Conservation (phyloP, 768 basidiomycete genomes). For the Lactarius trivialis region DNA sequence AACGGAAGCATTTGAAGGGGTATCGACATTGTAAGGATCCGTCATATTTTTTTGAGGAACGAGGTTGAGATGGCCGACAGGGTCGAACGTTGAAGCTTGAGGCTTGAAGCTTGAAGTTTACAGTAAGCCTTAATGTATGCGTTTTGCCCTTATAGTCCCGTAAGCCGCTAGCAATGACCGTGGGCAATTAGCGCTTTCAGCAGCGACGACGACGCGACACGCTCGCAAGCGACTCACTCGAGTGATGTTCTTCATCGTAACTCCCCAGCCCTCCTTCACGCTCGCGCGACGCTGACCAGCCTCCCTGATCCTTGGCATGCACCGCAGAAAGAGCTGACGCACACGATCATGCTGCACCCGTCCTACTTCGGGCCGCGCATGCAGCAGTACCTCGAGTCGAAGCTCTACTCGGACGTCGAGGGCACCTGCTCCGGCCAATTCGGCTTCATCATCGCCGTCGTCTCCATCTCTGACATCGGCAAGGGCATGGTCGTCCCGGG, state of each 20-base stretch:
- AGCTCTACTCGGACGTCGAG: conserved; percentile 93
- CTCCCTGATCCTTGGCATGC: background rate
- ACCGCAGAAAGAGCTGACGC: conserved; percentile 87
- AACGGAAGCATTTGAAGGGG: no score
- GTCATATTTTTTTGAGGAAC: no score
- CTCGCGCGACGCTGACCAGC: background rate
- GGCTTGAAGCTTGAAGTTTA: no score
- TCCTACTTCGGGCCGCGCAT: conserved; percentile 98
- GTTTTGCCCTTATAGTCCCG: no score
- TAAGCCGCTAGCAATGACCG: no score
- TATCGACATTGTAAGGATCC: no score
- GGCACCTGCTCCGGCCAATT: conserved; percentile 95
- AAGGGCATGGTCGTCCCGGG: conserved; percentile 89
- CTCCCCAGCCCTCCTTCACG: background rate
- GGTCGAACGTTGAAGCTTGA: no score
- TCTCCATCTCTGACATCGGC: conserved; percentile 85
- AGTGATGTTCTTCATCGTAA: conserved; percentile 22
- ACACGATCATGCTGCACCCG: conserved; percentile 94
- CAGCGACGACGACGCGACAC: background rate
- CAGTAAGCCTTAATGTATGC: no score
- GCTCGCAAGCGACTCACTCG: background rate
- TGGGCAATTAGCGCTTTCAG: background rate
- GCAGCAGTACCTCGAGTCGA: conserved; percentile 86
- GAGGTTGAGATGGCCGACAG: no score
- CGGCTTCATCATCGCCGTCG: conserved; percentile 90